Evolutionary conservation across 768 basidiomycete genomes (phyloP), one percentile per base, ranked within the genome.

Genomic region (Rhizopogon vesiculosus): DNA sequence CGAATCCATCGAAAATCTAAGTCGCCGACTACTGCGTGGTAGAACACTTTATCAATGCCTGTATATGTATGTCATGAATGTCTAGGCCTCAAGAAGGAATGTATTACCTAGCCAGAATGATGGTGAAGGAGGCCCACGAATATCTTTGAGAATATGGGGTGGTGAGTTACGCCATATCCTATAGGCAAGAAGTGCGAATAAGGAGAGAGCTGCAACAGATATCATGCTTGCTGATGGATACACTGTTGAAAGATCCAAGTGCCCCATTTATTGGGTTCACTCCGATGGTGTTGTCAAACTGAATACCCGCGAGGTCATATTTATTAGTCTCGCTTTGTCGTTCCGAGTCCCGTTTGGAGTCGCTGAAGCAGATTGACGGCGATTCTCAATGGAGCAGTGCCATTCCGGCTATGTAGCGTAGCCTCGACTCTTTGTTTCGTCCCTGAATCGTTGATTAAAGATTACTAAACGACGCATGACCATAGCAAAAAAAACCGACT

Each of bases 1-100:
- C 59, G 58, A 42, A 59, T 56, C 67, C 67, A 71, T 18, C 51
- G 28, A 52, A 67, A 67, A n/a, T 68, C 67, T 6, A 66, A 43
- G 41, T 72, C 70, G 38, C 70, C 70, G 7, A 71, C 65, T 42
- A 25, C 0, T 71, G 60, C 22, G 59, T 53, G 28, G 22, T 55
- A 56, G 45, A 66, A 13, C 6, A 61, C 59, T 29, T 55, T 54
- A 10, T 68, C 63, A 45, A 61, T 61, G 18, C 70, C 71, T 70
- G 22, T 15, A 50, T 7, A 38, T 10, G 48, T 44, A 25, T 31
- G 7, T 40, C 29, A 45, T 16, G n/a, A 13, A 12, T 39, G 8
- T 9, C 25, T 13, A 31, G 28, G 13, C 12, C 18, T 31, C 33
- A 12, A 4, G 16, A 42, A 25, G 15, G 15, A 4, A 19, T 9